Conservation (phyloP, 2,329 filamentous ascomycete species). For the Paracorniculantispora psalliotae region DNA sequence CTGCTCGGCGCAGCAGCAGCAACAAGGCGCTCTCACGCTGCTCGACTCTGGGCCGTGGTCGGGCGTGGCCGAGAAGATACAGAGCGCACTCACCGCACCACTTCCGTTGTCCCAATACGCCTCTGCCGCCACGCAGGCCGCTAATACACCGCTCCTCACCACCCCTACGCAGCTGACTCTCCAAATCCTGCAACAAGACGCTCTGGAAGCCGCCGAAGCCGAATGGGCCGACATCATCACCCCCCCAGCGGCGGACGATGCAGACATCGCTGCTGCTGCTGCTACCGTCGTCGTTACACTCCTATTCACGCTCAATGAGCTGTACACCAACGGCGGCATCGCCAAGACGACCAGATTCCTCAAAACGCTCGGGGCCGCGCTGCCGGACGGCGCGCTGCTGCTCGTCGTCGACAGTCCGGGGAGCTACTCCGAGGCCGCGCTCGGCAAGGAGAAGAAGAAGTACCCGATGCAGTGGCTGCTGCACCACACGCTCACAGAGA, state of each 20-base stretch:
- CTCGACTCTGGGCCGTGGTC: conserved; percentile 81
- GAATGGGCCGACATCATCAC: conserved; percentile 26
- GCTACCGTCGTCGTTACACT: conserved; percentile 63
- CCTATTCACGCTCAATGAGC: conserved; percentile 92
- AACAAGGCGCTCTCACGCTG: conserved; percentile 48
- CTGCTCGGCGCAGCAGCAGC: background rate
- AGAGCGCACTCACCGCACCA: conserved; percentile 48
- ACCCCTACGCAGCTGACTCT: conserved; percentile 32
- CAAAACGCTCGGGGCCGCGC: conserved; percentile 56
- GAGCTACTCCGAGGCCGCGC: conserved; percentile 77
- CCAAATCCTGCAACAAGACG: conserved; percentile 44
- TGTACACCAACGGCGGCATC: conserved; percentile 73
- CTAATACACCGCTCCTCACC: conserved; percentile 41
- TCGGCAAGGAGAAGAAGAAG: conserved; percentile 57
- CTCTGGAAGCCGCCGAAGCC: conserved; percentile 36
- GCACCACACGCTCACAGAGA: conserved; percentile 67
- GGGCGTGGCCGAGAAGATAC: conserved; percentile 54
- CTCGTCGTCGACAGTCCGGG: conserved; percentile 91
- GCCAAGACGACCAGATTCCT: conserved; percentile 73
- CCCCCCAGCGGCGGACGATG: too few relatives aligned
- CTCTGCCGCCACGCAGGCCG: conserved; percentile 39
- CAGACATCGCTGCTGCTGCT: conserved; percentile 23
- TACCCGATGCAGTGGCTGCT: conserved; percentile 96
- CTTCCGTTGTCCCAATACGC: conserved; percentile 49
- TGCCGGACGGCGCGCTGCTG: conserved; percentile 59